Percentiles rank a stretch among this genome's conserved stretches.
Evolutionary conservation across 140 eudicot genomes (phyloP).

Genomic region (Ambrosia hybrid): DNA sequence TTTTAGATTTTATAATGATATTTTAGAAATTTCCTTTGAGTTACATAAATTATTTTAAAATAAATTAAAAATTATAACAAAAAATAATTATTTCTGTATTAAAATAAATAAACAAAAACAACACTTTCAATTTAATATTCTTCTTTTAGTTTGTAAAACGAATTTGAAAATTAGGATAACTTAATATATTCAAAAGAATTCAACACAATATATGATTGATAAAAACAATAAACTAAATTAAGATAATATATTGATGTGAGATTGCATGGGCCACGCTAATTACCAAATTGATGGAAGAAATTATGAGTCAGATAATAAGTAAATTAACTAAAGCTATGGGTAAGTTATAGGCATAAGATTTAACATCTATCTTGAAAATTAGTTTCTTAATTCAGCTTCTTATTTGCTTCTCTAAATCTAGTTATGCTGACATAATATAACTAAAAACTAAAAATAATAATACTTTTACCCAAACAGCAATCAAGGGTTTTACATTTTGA

Average conservation of each 20-base stretch:
- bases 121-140: background rate
- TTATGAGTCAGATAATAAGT: background rate
- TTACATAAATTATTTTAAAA: too few species aligned
- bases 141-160: background rate
- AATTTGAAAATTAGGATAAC: background rate
- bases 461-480: background rate
- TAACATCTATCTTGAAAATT: too few species aligned
- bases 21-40: background rate
- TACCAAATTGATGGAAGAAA: slow-evolving; percentile 16
- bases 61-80: too few species aligned
- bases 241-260: background rate
- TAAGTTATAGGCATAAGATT: background rate
- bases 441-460: background rate
- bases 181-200: background rate
- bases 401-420: background rate
- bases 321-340: background rate
- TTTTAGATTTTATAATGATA: background rate
- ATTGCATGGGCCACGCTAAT: slow-evolving; percentile 15
- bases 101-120: too few species aligned
- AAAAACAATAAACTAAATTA: too few species aligned
- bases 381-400: background rate
- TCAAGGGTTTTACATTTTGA: background rate
- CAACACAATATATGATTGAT: background rate
- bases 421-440: background rate
- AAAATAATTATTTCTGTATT: too few species aligned